Conservation (phyloP, 768 basidiomycete genomes). For the Termitomyces titanicus region DNA sequence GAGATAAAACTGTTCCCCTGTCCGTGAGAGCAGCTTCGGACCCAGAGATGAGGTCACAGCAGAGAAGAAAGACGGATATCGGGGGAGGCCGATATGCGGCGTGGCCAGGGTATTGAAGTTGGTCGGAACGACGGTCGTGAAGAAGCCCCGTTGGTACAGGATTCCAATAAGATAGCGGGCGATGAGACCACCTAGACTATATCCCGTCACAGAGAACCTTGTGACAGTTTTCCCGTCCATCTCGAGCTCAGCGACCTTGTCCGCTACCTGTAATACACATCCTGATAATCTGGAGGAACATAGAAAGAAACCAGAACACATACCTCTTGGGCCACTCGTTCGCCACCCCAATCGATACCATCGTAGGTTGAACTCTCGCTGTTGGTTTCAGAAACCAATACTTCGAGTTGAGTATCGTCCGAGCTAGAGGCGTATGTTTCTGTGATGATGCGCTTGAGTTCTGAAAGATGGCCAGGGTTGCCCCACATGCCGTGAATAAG, state of each 20-base stretch:
- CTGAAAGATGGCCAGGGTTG: slow-evolving; percentile 58
- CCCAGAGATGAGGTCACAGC: slow-evolving; percentile 53
- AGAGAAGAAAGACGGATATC: slow-evolving; percentile 58
- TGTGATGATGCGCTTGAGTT: slow-evolving; percentile 49
- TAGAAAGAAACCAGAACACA: slow-evolving; percentile 8
- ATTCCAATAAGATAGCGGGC: slow-evolving; percentile 77
- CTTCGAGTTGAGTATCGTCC: slow-evolving; percentile 46
- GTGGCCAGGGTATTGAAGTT: slow-evolving; percentile 86
- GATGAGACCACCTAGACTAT: slow-evolving; percentile 78
- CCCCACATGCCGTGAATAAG: slow-evolving; percentile 82
- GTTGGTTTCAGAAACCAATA: slow-evolving; percentile 67
- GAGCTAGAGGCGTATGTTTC: slow-evolving; percentile 35
- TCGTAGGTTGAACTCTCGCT: slow-evolving; percentile 70
- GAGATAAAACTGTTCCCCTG: slow-evolving; percentile 77
- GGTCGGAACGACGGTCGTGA: slow-evolving; percentile 62
- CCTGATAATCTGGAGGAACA: neutral
- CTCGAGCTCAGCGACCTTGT: slow-evolving; percentile 51
- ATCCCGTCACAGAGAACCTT: slow-evolving; percentile 73
- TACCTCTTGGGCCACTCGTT: slow-evolving; percentile 79
- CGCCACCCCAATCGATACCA: slow-evolving; percentile 81
- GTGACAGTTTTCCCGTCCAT: slow-evolving; percentile 53
- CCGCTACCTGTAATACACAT: slow-evolving; percentile 42
- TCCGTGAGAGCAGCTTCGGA: slow-evolving; percentile 67
- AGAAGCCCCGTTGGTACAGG: slow-evolving; percentile 66
- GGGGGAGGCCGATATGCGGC: slow-evolving; percentile 74